Evolutionary conservation across 2,329 filamentous ascomycete genomes (phyloP), one percentile per base, ranked within the genome.

Genomic region (Uncinocarpus reesii): DNA sequence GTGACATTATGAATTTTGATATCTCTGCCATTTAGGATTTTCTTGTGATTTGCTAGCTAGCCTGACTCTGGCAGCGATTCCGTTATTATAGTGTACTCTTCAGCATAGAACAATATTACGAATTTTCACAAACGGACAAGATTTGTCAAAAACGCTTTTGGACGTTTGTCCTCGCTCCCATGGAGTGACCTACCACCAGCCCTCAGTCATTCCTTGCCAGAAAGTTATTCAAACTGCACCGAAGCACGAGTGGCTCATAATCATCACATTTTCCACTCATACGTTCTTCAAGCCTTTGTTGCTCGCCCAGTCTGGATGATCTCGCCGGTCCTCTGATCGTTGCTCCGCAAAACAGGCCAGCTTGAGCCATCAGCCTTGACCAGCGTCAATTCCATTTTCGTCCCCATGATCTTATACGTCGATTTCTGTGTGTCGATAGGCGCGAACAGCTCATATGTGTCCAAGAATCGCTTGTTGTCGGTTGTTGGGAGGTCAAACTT

Each of bases 241-340:
- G 23, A 37, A 13, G 16, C 42, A 21, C 7, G 6, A 32, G 7
- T n/a, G 6, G 16, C 29, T 29, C 16, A 2, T 32, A n/a, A 29
- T 21, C 28, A 34, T 35, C 41, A 13, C 16, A 10, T 43, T 10
- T 29, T 31, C 36, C n/a, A 3, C 4, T 21, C 40, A 11, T 4
- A 4, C 7, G 31, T 15, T 23, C 3, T 3, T 53, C 47, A 53
- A 48, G 71, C 72, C 50, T 76, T 73, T 28, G 83, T 87, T 43
- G 92, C 88, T 55, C 81, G 76, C 11, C 92, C 92, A 54, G 93
- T 75, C 68, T 98, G 92, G 55, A 96, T 80, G 58, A 95, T 94
- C 70, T 94, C 84, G 2, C 81, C 81, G 2, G 78, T 80, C 56
- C 71, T 73, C 55, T 71, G 75, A 58, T 95, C 87, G 58, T 92